A percentile compares a stretch with the other conserved stretches of the same genome.
phyloP scores from a whole-genome alignment of 2,329 filamentous ascomycete genomes.

The Harringtonia lauricola region DNA sequence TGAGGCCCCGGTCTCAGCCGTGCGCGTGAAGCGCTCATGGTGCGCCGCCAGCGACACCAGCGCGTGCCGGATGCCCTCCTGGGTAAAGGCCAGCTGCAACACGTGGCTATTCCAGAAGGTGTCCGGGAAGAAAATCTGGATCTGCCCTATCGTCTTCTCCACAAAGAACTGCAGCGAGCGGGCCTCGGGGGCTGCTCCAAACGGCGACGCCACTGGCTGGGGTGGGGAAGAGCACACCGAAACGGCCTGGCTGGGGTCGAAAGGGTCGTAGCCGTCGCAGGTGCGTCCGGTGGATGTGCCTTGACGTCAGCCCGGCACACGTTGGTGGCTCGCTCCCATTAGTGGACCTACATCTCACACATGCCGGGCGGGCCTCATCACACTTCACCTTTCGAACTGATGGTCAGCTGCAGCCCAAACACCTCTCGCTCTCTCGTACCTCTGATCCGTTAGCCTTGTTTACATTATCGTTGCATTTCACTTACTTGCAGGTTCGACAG shows the following conservation, averaged over 20 bases:
- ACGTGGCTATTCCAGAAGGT: slow-evolving; percentile 9
- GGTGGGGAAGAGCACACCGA: too few relatives aligned
- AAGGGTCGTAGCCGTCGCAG: slow-evolving; percentile 5
- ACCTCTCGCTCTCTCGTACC: too few relatives aligned
- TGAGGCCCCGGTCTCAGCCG: not conserved
- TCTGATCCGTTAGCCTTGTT: too few relatives aligned
- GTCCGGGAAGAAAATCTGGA: slow-evolving; percentile 9
- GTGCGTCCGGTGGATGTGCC: slow-evolving; percentile 5
- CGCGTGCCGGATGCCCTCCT: slow-evolving; percentile 8
- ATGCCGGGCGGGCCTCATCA: slow-evolving; percentile 7
- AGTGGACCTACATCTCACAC: slow-evolving; percentile 8
- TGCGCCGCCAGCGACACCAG: slow-evolving; percentile 8
- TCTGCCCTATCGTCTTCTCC: slow-evolving; percentile 5
- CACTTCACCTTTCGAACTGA: slow-evolving; percentile 9
- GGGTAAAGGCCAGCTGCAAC: slow-evolving; percentile 6
- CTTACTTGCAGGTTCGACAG: slow-evolving; percentile 10
- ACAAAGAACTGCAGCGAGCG: slow-evolving; percentile 8
- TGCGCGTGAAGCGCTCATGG: slow-evolving; percentile 4
- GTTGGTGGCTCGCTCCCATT: too few relatives aligned
- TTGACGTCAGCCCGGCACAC: not conserved
- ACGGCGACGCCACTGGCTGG: not conserved
- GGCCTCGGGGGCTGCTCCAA: slow-evolving; percentile 5
- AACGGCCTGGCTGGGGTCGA: too few relatives aligned
- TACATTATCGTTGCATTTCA: too few relatives aligned
- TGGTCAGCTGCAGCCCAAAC: too few relatives aligned